Conservation (phyloP, 768 basidiomycete genomes). For the Strobilomyces echinocephalus region DNA sequence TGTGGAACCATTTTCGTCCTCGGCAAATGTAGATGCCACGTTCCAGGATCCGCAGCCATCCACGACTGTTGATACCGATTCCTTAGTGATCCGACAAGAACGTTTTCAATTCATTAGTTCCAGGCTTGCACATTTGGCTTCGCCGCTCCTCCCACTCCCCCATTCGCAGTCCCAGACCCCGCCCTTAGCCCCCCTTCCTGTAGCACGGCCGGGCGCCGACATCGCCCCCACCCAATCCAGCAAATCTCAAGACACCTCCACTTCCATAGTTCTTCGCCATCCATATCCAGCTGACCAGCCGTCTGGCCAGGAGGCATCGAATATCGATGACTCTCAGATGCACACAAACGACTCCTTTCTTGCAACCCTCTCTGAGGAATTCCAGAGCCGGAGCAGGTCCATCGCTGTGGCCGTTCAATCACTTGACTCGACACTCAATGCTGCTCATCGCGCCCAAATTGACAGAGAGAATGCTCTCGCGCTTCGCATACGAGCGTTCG, state of each 20-base stretch:
- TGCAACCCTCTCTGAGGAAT: conserved; percentile 5
- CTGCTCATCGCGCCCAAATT: conserved; percentile 9
- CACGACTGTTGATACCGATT: neutral
- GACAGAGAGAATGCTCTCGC: conserved; percentile 17
- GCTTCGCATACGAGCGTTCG: conserved; percentile 9
- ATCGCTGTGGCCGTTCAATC: conserved; percentile 14
- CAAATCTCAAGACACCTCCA: neutral
- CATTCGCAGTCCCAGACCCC: conserved; percentile 16
- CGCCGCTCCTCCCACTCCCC: neutral
- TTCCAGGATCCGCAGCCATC: conserved; percentile 1
- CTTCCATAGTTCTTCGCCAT: conserved; percentile 1
- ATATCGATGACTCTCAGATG: neutral
- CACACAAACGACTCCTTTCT: neutral
- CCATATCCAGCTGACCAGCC: conserved; percentile 10
- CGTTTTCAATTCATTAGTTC: conserved; percentile 14
- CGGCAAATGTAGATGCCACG: neutral
- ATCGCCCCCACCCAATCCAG: neutral
- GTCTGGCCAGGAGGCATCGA: neutral
- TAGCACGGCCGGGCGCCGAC: neutral
- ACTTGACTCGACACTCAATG: conserved; percentile 4
- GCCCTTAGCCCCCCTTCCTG: conserved; percentile 1
- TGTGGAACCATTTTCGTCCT: neutral
- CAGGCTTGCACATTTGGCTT: conserved; percentile 10
- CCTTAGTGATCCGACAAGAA: conserved; percentile 7
- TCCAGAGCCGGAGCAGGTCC: conserved; percentile 4